phyloP scores from a whole-genome alignment of 148 eudicot species.

The Diospyros lotus region DNA sequence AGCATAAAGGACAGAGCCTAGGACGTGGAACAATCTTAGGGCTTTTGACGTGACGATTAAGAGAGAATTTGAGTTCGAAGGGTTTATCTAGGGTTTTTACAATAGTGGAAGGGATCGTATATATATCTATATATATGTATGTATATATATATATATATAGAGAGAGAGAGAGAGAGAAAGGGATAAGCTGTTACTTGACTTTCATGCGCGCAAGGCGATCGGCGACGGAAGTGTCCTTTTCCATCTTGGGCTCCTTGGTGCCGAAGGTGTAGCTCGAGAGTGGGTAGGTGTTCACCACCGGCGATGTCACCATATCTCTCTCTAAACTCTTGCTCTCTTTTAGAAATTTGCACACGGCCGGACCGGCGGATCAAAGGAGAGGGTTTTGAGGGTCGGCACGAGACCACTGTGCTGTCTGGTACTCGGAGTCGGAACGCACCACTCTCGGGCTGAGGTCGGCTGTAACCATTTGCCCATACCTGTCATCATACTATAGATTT shows the following conservation, averaged over 20 bases:
- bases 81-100: background rate
- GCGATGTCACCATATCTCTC: conserved; percentile 36
- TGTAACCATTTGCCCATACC: too few species aligned
- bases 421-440: too few species aligned
- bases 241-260: conserved; percentile 86
- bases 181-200: conserved; percentile 46
- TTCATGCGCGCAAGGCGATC: conserved; percentile 97
- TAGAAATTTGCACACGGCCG: background rate
- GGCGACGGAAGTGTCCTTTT: conserved; percentile 93
- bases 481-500: too few species aligned
- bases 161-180: background rate
- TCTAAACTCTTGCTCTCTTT: conserved; percentile 15
- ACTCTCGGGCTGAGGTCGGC: too few species aligned
- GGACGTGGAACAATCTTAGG: too few species aligned
- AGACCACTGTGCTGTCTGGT: too few species aligned
- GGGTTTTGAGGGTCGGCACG: background rate
- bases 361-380: background rate
- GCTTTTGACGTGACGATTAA: too few species aligned
- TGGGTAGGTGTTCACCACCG: conserved; percentile 64
- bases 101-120: too few species aligned
- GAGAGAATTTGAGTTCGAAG: background rate
- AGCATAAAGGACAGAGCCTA: too few species aligned
- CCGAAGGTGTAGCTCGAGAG: conserved; percentile 83
- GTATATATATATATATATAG: too few species aligned
- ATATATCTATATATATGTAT: too few species aligned